These are phyloP conservation scores for Anthoceros angustus DNA, from an alignment of 225 moss, liverwort and hornwort species.

Conservation along the genomic window DNA sequence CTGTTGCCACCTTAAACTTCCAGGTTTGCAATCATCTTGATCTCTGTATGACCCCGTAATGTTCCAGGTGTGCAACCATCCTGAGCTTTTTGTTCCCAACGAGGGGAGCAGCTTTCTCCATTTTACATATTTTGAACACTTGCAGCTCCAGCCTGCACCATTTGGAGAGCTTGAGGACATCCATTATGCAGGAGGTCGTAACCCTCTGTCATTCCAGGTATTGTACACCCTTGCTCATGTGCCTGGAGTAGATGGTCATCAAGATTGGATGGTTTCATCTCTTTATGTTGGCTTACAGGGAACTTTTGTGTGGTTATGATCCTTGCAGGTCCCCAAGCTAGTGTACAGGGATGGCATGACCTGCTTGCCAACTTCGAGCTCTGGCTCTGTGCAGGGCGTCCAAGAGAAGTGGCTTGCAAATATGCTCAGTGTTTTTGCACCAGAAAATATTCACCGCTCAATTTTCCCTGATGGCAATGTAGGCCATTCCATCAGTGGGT, in stretches of 20 bases:
- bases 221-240: neutral
- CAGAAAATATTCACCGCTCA: constrained; percentile 55
- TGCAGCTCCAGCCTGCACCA: constrained; percentile 49
- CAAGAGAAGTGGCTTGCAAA: constrained; percentile 54
- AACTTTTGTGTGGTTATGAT: neutral
- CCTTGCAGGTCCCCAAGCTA: constrained; percentile 59
- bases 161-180: constrained; percentile 75
- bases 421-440: constrained; percentile 44
- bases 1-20: neutral
- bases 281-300: neutral
- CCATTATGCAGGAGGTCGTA: constrained; percentile 61
- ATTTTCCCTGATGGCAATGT: constrained; percentile 19
- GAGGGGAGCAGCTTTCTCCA: constrained; percentile 77
- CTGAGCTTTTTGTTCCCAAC: constrained; percentile 82
- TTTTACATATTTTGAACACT: constrained; percentile 33
- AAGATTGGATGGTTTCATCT: neutral
- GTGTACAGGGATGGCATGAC: constrained; percentile 71
- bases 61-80: constrained; percentile 78
- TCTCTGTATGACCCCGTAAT: neutral
- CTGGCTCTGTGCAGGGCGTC: constrained; percentile 67
- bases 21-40: neutral
- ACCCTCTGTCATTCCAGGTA: constrained; percentile 65
- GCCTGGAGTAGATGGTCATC: too few relatives aligned
- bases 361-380: constrained; percentile 51
- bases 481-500: constrained; percentile 18